Percentiles rank a stretch among this genome's conserved stretches.
Evolutionary conservation across 768 basidiomycete genomes (phyloP).

Genomic region (Cubamyces lactineus): DNA sequence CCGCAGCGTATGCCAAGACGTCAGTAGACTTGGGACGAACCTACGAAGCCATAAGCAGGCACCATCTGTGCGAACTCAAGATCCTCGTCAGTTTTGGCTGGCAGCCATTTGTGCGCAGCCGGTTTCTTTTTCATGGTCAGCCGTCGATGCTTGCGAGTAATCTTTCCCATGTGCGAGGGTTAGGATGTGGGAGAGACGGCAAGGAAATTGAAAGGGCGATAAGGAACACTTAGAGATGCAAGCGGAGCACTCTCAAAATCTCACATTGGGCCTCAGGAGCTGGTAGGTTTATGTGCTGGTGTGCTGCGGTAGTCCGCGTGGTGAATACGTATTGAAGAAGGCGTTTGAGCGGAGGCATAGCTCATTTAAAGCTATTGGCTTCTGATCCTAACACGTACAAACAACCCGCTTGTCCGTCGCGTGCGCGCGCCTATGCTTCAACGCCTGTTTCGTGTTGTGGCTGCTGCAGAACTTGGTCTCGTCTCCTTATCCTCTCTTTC

Average conservation of each 20-base stretch:
- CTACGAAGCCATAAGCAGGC: not conserved
- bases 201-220: not conserved
- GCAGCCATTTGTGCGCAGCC: not conserved
- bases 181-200: not conserved
- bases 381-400: constrained; percentile 7
- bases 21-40: not conserved
- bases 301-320: constrained; percentile 11
- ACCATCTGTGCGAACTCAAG: not conserved
- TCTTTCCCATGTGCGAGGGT: not conserved
- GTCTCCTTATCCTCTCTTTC: not conserved
- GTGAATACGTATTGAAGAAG: not conserved
- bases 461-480: not conserved
- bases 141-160: not conserved
- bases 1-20: too few relatives aligned
- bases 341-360: not conserved
- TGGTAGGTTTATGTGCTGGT: not conserved
- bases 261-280: not conserved
- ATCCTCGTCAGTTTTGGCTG: not conserved
- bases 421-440: not conserved
- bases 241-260: not conserved
- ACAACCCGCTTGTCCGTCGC: not conserved
- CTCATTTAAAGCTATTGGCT: not conserved
- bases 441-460: not conserved
- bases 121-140: constrained; percentile 10
- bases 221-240: not conserved